phyloP scores from a whole-genome alignment of 768 basidiomycete genomes.

The Mycena rosella region DNA sequence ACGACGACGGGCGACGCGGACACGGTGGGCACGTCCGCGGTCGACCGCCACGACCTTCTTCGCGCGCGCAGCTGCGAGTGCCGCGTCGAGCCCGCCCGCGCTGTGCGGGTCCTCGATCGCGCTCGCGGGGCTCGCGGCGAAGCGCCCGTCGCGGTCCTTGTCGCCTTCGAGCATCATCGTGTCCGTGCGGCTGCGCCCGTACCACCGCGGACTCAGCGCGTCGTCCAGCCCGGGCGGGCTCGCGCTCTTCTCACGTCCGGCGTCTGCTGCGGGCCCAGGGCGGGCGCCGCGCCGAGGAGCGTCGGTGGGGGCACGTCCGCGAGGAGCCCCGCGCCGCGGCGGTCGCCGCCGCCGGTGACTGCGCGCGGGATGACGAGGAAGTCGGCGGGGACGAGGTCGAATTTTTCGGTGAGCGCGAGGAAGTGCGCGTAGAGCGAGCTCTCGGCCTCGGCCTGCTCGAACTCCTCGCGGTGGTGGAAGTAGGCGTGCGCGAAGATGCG shows the following conservation, averaged over 20 bases:
- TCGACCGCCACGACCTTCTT: no score
- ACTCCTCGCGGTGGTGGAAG: slow-evolving; percentile 93
- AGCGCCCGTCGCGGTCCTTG: slow-evolving; percentile 41
- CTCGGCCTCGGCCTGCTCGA: slow-evolving; percentile 92
- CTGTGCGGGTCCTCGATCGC: slow-evolving; percentile 6
- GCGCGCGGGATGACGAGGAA: slow-evolving; percentile 78
- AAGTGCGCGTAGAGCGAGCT: slow-evolving; percentile 92
- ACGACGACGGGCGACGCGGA: slow-evolving; percentile 3
- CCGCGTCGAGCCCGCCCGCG: slow-evolving; percentile 21
- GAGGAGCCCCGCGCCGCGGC: slow-evolving; percentile 6
- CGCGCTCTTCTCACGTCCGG: slow-evolving; percentile 16
- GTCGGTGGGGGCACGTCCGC: slow-evolving; percentile 57
- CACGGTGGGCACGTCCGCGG: neutral
- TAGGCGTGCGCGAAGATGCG: slow-evolving; percentile 98
- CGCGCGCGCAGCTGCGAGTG: slow-evolving; percentile 15
- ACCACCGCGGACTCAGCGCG: slow-evolving; percentile 45
- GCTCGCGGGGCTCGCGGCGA: slow-evolving; percentile 29
- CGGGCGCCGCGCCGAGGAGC: slow-evolving; percentile 52
- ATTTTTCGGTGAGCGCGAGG: slow-evolving; percentile 83
- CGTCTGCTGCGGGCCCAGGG: no score
- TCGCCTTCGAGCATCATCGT: slow-evolving; percentile 62
- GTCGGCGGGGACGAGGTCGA: slow-evolving; percentile 84
- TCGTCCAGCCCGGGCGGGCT: slow-evolving; percentile 36
- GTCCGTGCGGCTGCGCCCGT: slow-evolving; percentile 62
- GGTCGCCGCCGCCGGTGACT: slow-evolving; percentile 31